Conservation (phyloP, 306 rosid genomes). For the Styphnolobium japonicum region DNA sequence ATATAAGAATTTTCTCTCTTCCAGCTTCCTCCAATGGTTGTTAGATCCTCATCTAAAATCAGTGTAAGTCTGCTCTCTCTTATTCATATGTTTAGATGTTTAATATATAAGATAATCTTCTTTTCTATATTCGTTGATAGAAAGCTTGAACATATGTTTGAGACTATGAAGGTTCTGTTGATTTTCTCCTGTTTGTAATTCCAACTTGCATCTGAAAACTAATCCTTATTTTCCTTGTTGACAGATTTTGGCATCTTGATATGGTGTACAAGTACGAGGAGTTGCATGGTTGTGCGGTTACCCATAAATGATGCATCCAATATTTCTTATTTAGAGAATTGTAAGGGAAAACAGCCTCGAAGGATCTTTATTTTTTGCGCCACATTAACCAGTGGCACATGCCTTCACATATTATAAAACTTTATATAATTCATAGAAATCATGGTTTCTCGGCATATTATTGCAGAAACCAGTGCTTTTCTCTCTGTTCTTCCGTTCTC, state of each 20-base stretch:
- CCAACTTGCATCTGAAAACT: conserved; percentile 5
- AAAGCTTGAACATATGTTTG: not conserved
- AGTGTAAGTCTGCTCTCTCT: conserved; percentile 15
- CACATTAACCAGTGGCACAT: not conserved
- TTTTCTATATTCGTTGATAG: not conserved
- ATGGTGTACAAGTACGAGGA: not conserved
- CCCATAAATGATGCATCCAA: not conserved
- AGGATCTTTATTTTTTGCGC: conserved; percentile 15
- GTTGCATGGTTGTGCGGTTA: conserved; percentile 7
- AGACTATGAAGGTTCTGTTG: not conserved
- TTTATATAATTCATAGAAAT: not conserved
- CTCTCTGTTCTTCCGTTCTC: not conserved
- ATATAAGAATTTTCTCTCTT: not conserved
- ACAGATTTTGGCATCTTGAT: conserved; percentile 32
- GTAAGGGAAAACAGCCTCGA: not conserved
- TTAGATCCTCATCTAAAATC: conserved; percentile 29
- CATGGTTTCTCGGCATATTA: not conserved
- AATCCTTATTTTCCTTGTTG: not conserved
- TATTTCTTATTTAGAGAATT: not conserved
- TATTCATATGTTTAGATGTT: not conserved
- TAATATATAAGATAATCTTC: not conserved
- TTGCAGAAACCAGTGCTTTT: conserved; percentile 1
- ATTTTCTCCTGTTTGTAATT: conserved; percentile 1
- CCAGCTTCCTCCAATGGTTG: conserved; percentile 19
- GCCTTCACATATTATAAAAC: conserved; percentile 11